Percentiles rank a stretch among this genome's conserved stretches.
These are phyloP conservation scores for Metarhizium album DNA, from an alignment of 2,329 filamentous ascomycete species.

Conservation along the genomic window DNA sequence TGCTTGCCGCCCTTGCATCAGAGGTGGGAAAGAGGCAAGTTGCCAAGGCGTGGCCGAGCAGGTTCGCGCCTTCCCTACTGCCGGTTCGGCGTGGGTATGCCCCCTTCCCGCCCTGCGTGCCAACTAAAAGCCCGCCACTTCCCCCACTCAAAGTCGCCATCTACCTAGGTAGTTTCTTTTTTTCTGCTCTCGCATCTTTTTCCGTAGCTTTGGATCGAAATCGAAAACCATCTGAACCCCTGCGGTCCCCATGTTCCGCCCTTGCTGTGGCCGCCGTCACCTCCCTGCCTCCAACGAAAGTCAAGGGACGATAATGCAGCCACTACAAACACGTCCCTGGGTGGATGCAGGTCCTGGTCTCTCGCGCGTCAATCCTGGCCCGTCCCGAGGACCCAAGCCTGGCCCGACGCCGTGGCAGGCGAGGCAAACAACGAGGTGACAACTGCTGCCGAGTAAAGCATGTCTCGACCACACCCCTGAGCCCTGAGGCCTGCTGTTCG, in stretches of 20 bases:
- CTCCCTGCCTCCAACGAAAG: not conserved
- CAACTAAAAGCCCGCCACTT: too few relatives aligned
- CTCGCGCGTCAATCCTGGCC: not conserved
- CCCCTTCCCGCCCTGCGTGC: too few relatives aligned
- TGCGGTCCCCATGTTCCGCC: not conserved
- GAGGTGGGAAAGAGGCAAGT: not conserved
- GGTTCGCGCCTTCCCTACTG: too few relatives aligned
- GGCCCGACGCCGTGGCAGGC: not conserved
- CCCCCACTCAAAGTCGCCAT: too few relatives aligned
- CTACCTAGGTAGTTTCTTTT: not conserved
- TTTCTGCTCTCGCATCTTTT: not conserved
- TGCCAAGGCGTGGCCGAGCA: not conserved
- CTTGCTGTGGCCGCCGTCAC: not conserved
- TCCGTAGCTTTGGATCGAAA: not conserved
- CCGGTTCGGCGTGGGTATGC: too few relatives aligned
- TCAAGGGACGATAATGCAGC: not conserved
- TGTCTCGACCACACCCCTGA: not conserved
- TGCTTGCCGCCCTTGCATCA: not conserved
- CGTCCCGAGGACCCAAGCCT: not conserved
- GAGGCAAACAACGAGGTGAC: not conserved
- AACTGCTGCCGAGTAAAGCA: not conserved
- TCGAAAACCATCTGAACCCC: not conserved
- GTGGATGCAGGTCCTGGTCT: not conserved
- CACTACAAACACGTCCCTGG: not conserved
- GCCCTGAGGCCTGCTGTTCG: not conserved